Evolutionary conservation across 1,284 basidiomycete genomes (phyloP).

Genomic region (Tylopilus orsonianus): DNA sequence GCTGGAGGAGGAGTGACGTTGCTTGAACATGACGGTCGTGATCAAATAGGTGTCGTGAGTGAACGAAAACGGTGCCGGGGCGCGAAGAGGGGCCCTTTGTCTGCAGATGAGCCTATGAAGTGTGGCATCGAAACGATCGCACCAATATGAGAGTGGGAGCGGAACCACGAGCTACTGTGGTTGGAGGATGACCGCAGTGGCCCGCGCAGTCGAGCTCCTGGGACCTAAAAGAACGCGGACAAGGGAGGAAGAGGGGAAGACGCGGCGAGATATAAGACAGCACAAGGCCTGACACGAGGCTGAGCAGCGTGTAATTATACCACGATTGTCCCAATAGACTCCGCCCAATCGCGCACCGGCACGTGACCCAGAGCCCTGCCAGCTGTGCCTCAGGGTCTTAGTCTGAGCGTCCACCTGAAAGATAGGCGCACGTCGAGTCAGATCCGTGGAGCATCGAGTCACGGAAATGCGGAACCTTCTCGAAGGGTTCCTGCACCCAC

Average conservation of each 20-base stretch:
- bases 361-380: slow-evolving; percentile 22
- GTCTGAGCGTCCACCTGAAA: too few species aligned
- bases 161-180: slow-evolving; percentile 17
- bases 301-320: slow-evolving; percentile 11
- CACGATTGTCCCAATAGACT: slow-evolving; percentile 12
- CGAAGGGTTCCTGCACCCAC: neutral
- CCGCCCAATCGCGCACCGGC: slow-evolving; percentile 21
- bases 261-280: slow-evolving; percentile 19
- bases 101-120: neutral
- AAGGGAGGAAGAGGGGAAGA: slow-evolving; percentile 2
- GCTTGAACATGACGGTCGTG: slow-evolving; percentile 34
- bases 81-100: slow-evolving; percentile 1
- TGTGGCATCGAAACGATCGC: neutral
- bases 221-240: slow-evolving; percentile 17
- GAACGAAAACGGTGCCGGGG: slow-evolving; percentile 15
- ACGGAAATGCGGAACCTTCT: neutral
- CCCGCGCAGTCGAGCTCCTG: slow-evolving; percentile 24
- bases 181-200: slow-evolving; percentile 22
- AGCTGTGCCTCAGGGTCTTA: neutral
- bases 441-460: neutral
- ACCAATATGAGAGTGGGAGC: slow-evolving; percentile 17
- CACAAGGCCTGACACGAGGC: slow-evolving; percentile 31
- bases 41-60: slow-evolving; percentile 20
- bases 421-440: neutral
- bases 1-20: slow-evolving; percentile 25